phyloP scores from a whole-genome alignment of 768 basidiomycete species.

The Russula abietina region DNA sequence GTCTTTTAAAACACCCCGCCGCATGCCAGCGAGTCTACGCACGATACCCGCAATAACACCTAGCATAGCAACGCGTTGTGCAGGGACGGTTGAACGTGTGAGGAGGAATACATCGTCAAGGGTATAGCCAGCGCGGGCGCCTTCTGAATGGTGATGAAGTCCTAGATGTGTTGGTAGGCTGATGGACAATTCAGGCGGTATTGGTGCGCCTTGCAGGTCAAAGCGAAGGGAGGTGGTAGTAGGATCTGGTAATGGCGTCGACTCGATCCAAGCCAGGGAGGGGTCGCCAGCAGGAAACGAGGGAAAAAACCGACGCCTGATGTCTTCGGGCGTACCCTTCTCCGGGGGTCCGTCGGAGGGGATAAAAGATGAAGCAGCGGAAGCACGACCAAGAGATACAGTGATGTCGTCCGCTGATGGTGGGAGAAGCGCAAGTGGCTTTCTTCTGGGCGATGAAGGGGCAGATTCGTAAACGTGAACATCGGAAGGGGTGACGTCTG shows the following conservation, averaged over 20 bases:
- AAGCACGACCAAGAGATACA: constrained; percentile 25
- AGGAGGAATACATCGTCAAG: constrained; percentile 79
- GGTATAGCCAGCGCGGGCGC: constrained; percentile 79
- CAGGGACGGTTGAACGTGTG: constrained; percentile 72
- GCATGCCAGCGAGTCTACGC: constrained; percentile 30
- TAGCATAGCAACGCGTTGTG: constrained; percentile 80
- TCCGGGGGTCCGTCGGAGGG: constrained; percentile 35
- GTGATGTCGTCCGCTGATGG: constrained; percentile 35
- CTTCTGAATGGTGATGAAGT: constrained; percentile 84
- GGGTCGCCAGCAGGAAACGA: constrained; percentile 60
- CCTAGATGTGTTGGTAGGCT: constrained; percentile 79
- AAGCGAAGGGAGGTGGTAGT: constrained; percentile 41
- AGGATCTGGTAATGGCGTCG: constrained; percentile 29
- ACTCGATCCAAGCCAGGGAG: constrained; percentile 73
- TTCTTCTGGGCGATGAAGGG: constrained; percentile 66
- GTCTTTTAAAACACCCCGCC: constrained; percentile 29
- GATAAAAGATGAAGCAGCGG: neutral
- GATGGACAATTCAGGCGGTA: constrained; percentile 48
- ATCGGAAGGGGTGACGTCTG: constrained; percentile 65
- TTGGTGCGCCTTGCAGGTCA: constrained; percentile 65
- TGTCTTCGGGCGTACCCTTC: constrained; percentile 77
- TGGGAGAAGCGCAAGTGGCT: constrained; percentile 51
- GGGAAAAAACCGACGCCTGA: constrained; percentile 80
- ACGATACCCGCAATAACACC: constrained; percentile 60
- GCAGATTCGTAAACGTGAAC: constrained; percentile 80